Evolutionary conservation across 371 early-diverging fungal genomes (phyloP).

Genomic region (Dichotomocladium elegans): DNA sequence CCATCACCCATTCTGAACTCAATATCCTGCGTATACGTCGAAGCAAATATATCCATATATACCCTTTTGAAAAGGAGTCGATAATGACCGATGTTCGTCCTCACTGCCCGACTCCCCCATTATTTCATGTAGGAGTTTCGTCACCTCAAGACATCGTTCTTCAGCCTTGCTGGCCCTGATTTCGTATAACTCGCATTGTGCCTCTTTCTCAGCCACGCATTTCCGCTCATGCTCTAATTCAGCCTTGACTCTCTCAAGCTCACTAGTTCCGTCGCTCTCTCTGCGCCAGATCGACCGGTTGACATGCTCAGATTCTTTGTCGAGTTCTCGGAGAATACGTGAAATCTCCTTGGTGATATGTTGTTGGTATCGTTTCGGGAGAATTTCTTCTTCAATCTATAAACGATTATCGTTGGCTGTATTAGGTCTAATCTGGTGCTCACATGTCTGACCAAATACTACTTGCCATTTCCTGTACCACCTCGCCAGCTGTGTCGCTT

Average conservation of each 20-base stretch:
- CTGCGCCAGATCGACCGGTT: constrained; percentile 38
- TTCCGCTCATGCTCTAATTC: constrained; percentile 32
- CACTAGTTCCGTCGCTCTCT: constrained; percentile 40
- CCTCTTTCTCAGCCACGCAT: constrained; percentile 26
- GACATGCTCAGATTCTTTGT: constrained; percentile 39
- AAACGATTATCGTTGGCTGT: no score
- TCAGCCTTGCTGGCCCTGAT: constrained; percentile 34
- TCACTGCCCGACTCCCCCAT: constrained; percentile 9
- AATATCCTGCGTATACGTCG: not conserved
- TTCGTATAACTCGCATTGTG: constrained; percentile 35
- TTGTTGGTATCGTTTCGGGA: constrained; percentile 60
- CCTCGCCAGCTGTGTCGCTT: constrained; percentile 77
- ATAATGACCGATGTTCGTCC: not conserved
- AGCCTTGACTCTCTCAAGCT: constrained; percentile 29
- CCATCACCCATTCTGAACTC: not conserved
- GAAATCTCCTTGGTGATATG: constrained; percentile 74
- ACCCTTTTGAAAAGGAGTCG: not conserved
- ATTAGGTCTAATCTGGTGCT: no score
- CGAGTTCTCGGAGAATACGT: constrained; percentile 64
- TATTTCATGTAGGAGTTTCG: constrained; percentile 25
- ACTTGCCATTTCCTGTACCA: constrained; percentile 70
- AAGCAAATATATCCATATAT: no score
- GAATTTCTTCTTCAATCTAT: constrained; percentile 62
- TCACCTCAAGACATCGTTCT: constrained; percentile 25
- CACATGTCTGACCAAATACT: not conserved